Evolutionary conservation across 31 red algal species (phyloP).

Genomic region (Pterothamnion heteromorphum): DNA sequence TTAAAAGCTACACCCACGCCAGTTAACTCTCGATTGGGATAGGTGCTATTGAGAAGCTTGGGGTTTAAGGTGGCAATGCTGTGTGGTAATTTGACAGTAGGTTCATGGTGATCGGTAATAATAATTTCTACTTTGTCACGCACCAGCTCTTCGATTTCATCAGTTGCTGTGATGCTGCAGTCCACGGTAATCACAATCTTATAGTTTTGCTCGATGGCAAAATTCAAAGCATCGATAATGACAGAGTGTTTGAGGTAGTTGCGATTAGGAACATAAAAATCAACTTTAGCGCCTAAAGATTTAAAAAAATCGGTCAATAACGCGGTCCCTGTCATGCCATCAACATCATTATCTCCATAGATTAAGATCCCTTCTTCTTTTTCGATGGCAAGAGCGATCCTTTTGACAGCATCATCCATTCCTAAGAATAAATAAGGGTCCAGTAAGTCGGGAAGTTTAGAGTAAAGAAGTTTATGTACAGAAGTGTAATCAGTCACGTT

Average conservation of each 20-base stretch:
- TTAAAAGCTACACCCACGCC: constrained; percentile 17
- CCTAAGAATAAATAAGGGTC: not conserved
- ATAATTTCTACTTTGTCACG: not conserved
- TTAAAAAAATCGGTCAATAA: not conserved
- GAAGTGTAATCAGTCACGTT: not conserved
- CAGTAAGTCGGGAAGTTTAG: not conserved
- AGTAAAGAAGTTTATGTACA: not conserved
- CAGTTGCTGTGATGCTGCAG: not conserved
- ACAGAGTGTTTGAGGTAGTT: not conserved
- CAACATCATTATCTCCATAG: constrained; percentile 44
- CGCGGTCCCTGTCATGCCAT: constrained; percentile 8
- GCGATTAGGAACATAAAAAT: constrained; percentile 41
- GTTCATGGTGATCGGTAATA: constrained; percentile 37
- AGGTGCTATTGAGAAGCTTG: not conserved
- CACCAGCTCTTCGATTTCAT: not conserved
- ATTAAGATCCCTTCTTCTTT: constrained; percentile 2
- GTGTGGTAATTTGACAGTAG: not conserved
- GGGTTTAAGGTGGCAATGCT: not conserved
- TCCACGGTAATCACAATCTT: constrained; percentile 17
- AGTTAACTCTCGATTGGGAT: not conserved
- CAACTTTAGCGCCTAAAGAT: not conserved
- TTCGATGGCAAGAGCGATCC: not conserved
- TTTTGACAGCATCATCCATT: not conserved
- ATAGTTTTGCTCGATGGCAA: not conserved
- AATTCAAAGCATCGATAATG: not conserved